These are phyloP conservation scores for Nannizziopsis barbatae DNA, from an alignment of 2,329 filamentous ascomycete species.

Conservation along the genomic window DNA sequence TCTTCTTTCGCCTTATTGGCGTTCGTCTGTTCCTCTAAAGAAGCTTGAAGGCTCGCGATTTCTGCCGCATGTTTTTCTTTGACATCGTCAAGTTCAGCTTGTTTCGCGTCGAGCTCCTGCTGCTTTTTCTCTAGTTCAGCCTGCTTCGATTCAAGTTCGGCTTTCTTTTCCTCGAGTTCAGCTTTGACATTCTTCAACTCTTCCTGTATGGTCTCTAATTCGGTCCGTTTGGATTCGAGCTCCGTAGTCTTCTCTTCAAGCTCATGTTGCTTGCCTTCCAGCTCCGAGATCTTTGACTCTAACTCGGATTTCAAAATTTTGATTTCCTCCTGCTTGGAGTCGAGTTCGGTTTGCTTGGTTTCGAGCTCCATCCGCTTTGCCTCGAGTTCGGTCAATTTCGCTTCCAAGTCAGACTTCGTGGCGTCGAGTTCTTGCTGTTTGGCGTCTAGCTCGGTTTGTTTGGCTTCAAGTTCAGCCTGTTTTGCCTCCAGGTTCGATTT, in stretches of 20 bases:
- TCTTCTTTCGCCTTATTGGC: slow-evolving; percentile 19
- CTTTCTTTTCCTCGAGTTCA: slow-evolving; percentile 26
- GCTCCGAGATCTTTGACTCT: slow-evolving; percentile 13
- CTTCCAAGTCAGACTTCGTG: slow-evolving; percentile 18
- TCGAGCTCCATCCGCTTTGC: slow-evolving; percentile 14
- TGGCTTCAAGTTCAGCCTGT: slow-evolving; percentile 20
- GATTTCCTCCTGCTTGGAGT: slow-evolving; percentile 15
- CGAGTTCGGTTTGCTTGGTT: slow-evolving; percentile 12
- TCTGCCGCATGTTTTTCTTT: slow-evolving; percentile 21
- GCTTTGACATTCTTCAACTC: slow-evolving; percentile 25
- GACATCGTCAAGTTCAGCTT: slow-evolving; percentile 26
- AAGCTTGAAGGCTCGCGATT: slow-evolving; percentile 12
- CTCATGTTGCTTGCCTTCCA: slow-evolving; percentile 17
- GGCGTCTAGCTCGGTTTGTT: slow-evolving; percentile 13
- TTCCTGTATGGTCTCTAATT: slow-evolving; percentile 20
- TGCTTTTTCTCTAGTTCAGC: slow-evolving; percentile 16
- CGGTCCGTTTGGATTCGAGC: slow-evolving; percentile 16
- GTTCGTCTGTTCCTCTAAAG: slow-evolving; percentile 16
- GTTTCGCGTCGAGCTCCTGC: slow-evolving; percentile 17
- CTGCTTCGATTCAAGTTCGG: slow-evolving; percentile 21
- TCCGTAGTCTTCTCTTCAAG: slow-evolving; percentile 20
- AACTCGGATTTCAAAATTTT: slow-evolving; percentile 19
- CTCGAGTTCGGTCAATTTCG: slow-evolving; percentile 15
- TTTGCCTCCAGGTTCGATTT: slow-evolving; percentile 22
- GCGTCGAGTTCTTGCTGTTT: slow-evolving; percentile 15